These are phyloP conservation scores for Chloranthus sessilifolius DNA, from an alignment of 164 flowering plant genomes.

Conservation along the genomic window DNA sequence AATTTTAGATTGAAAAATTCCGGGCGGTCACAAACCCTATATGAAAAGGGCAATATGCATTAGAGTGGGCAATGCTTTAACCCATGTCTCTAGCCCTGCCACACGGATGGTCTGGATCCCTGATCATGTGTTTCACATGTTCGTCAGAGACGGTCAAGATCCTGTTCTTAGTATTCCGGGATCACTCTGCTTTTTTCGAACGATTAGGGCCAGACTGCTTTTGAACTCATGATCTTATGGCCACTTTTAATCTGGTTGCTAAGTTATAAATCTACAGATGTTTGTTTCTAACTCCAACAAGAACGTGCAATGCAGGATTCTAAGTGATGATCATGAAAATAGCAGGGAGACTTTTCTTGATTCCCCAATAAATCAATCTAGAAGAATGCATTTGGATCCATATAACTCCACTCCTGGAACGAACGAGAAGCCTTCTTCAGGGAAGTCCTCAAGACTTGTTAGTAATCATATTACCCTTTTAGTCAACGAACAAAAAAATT, in stretches of 20 bases:
- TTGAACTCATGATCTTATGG: too few relatives aligned
- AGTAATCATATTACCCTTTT: slow-evolving; percentile 61
- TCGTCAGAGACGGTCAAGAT: not conserved
- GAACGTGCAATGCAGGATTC: slow-evolving; percentile 48
- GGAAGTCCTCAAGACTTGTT: slow-evolving; percentile 27
- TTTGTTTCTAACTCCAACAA: too few relatives aligned
- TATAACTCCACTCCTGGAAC: slow-evolving; percentile 35
- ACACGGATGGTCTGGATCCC: not conserved
- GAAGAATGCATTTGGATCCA: slow-evolving; percentile 22
- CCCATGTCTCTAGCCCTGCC: too few relatives aligned
- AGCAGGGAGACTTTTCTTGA: slow-evolving; percentile 31
- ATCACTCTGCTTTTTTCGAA: too few relatives aligned
- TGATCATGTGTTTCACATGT: not conserved
- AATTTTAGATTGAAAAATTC: too few relatives aligned
- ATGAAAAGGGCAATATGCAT: too few relatives aligned
- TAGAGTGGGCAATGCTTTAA: too few relatives aligned
- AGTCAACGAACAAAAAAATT: slow-evolving; percentile 67
- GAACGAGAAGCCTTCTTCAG: slow-evolving; percentile 43
- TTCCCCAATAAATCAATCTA: slow-evolving; percentile 45
- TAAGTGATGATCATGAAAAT: slow-evolving; percentile 50
- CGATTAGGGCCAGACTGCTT: too few relatives aligned
- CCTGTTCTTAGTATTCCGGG: not conserved
- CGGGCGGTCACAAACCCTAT: too few relatives aligned
- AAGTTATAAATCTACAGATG: too few relatives aligned
- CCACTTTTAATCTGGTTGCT: too few relatives aligned